A percentile compares a stretch with the other conserved stretches of the same genome.
Evolutionary conservation across 2,329 filamentous ascomycete genomes (phyloP).

Genomic region (Teratosphaeriaceae sp.): DNA sequence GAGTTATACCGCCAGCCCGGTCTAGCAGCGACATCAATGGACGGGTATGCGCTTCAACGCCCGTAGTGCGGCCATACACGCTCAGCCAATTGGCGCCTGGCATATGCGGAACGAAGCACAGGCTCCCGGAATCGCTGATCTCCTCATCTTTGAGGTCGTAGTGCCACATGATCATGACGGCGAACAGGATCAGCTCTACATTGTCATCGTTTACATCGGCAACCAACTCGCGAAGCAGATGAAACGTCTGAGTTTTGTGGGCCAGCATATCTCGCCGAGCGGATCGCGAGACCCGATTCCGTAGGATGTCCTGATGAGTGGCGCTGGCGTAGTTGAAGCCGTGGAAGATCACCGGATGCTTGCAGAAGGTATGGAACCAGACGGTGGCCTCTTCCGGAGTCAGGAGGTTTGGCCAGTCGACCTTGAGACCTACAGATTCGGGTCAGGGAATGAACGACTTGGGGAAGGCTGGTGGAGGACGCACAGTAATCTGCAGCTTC

Average conservation of each 20-base stretch:
- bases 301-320: not conserved
- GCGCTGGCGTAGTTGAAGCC: not conserved
- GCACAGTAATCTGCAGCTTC: not conserved
- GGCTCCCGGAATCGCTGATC: not conserved
- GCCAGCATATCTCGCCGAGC: not conserved
- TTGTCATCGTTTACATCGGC: not conserved
- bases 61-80: not conserved
- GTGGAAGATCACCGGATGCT: not conserved
- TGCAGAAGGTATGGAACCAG: not conserved
- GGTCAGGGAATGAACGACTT: not conserved
- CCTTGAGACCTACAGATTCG: not conserved
- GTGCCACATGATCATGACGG: conserved; percentile 2
- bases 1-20: not conserved
- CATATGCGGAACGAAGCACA: not conserved
- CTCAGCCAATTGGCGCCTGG: not conserved
- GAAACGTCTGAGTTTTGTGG: not conserved
- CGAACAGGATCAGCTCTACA: not conserved
- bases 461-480: not conserved
- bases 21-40: not conserved
- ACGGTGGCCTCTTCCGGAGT: not conserved
- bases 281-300: not conserved
- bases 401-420: conserved; percentile 1
- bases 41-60: not conserved
- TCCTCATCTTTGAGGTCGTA: not conserved
- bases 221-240: not conserved